These are phyloP conservation scores for Centaurea solstitialis DNA, from an alignment of 129 eudicot genomes.

Conservation along the genomic window DNA sequence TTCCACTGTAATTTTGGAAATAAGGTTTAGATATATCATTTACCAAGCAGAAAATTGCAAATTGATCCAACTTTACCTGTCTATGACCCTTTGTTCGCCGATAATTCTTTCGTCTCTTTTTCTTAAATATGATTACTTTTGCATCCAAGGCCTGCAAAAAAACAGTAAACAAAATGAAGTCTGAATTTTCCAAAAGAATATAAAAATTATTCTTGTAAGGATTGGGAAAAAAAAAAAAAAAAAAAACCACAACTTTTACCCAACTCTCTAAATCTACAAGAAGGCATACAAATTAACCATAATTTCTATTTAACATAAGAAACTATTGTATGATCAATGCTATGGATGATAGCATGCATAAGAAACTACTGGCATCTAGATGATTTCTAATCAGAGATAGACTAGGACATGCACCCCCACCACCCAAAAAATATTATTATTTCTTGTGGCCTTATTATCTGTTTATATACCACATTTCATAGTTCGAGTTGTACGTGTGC, in stretches of 20 bases:
- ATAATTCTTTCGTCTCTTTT: conserved; percentile 97
- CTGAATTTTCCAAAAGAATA: not conserved
- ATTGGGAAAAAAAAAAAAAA: not conserved
- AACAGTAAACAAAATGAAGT: not conserved
- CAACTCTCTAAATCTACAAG: not conserved
- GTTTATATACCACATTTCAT: not conserved
- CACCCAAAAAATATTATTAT: not conserved
- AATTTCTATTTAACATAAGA: not conserved
- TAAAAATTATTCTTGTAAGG: not conserved
- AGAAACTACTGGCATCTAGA: not conserved
- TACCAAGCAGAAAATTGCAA: not conserved
- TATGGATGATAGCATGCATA: not conserved
- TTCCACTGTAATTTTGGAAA: not conserved
- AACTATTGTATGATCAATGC: not conserved
- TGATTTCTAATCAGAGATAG: not conserved
- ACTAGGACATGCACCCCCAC: not conserved
- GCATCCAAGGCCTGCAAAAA: conserved; percentile 84
- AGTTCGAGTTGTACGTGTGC: not conserved
- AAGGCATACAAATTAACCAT: not conserved
- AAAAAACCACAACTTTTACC: not conserved
- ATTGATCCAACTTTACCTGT: conserved; percentile 55
- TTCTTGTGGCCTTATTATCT: not conserved
- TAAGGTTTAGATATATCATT: not conserved
- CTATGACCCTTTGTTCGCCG: conserved; percentile 91
- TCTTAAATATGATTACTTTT: conserved; percentile 92